Conservation (phyloP, 148 eudicot genomes). For the Persicaria maculosa region DNA sequence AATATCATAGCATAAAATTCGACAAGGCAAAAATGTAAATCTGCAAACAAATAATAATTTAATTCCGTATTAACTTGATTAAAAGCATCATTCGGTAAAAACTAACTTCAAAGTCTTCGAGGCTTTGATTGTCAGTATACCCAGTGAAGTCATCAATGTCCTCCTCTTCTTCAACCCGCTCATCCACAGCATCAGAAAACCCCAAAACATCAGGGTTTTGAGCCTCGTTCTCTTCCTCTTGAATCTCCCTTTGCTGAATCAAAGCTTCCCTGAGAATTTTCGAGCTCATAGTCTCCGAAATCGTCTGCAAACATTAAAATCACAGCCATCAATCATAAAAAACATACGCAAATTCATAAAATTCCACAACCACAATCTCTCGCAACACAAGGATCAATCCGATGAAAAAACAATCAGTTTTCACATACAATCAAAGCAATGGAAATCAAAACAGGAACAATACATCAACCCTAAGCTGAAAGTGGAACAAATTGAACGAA, state of each 20-base stretch:
- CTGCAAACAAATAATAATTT: background rate
- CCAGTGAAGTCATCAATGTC: conserved; percentile 43
- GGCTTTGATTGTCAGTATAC: conserved; percentile 36
- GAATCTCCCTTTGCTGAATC: conserved; percentile 70
- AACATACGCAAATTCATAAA: background rate
- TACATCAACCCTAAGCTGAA: background rate
- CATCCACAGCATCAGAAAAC: conserved; percentile 17
- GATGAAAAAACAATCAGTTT: background rate
- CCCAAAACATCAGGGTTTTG: conserved; percentile 20
- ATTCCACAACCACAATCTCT: background rate
- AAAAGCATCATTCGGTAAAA: background rate
- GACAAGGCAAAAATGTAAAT: too few species aligned
- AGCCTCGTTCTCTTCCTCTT: conserved; percentile 46
- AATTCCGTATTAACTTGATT: background rate
- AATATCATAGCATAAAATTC: background rate
- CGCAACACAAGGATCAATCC: background rate
- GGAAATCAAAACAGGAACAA: background rate
- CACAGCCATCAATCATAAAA: background rate
- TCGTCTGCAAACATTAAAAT: conserved; percentile 30
- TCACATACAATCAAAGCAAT: background rate
- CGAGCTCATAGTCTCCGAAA: conserved; percentile 54
- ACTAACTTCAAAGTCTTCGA: conserved; percentile 53
- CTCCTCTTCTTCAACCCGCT: conserved; percentile 34
- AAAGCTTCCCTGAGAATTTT: conserved; percentile 73
- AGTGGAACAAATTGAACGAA: too few species aligned